Evolutionary conservation across 305 asterid species (phyloP), one percentile per base, ranked within the genome.

Genomic region (Ruellia speciosa): DNA sequence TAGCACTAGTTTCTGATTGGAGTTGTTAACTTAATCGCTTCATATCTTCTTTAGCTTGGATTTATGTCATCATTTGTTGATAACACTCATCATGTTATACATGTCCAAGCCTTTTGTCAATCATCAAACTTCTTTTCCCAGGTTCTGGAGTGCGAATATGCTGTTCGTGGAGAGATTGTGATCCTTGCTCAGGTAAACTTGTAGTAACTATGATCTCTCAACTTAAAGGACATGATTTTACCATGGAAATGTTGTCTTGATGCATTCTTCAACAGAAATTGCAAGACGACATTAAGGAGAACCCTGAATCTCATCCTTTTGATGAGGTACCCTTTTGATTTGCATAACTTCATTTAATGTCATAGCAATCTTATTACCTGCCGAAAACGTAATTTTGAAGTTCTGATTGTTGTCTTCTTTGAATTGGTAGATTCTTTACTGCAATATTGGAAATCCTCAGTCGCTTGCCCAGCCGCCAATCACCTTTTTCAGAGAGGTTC

Each of bases 361-460:
- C 41, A 24, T 24, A 24, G 31, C 4, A 39, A 39, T 12, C 2
- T 39, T 8, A 7, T 7, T 39, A 13, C 1, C 49, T 43, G 49
- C 11, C 14, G 11, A 3, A 12, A n/a, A 12, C 3, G 49, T 9
- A 43, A n/a, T 43, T 54, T 40, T 49, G 50, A 7, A 33, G 14
- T 28, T 52, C n/a, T n/a, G n/a, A 7, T 47, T 59, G 14, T 11
- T 13, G 18, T 3, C 41, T 3, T 9, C 10, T 18, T 13, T 45
- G 43, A 45, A 55, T 72, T 7, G 52, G 48, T 81, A 79, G 81
- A 70, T 79, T 47, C 52, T 79, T 17, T 79, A 75, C 73, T 92
- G 97, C 82, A 92, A 88, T 52, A 92, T 88, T 56, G 99, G 99
- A 52, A 92, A 92, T 65, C 99, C 99, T 58, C 99, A 92, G 63